phyloP scores from a whole-genome alignment of 345 rosid species.

The Triadica sebifera region DNA sequence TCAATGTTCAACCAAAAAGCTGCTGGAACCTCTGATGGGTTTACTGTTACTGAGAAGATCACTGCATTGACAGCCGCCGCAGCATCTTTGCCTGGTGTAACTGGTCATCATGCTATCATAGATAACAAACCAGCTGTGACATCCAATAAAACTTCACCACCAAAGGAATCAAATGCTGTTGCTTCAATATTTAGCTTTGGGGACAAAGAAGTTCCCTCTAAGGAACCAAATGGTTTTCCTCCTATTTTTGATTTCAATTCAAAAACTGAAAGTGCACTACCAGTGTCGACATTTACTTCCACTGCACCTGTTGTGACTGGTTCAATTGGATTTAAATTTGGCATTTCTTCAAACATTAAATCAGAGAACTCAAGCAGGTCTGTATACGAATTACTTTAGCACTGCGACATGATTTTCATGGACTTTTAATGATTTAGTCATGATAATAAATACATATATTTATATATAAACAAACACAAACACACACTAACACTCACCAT shows the following conservation, averaged over 20 bases:
- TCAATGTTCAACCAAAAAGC: constrained; percentile 34
- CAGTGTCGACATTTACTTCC: constrained; percentile 15
- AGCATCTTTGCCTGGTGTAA: constrained; percentile 27
- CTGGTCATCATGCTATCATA: constrained; percentile 34
- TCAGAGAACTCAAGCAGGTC: constrained; percentile 47
- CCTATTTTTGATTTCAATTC: constrained; percentile 20
- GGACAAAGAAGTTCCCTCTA: constrained; percentile 28
- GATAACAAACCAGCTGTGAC: constrained; percentile 30
- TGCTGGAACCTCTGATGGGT: constrained; percentile 33
- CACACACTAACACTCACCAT: too few species aligned
- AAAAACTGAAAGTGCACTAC: constrained; percentile 26
- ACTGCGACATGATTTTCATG: neutral
- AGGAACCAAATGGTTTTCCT: constrained; percentile 32
- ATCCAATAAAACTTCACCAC: constrained; percentile 24
- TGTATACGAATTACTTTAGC: constrained; percentile 4
- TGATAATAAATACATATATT: neutral
- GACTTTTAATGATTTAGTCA: neutral
- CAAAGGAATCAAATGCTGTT: constrained; percentile 26
- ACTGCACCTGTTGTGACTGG: constrained; percentile 27
- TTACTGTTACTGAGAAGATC: constrained; percentile 37
- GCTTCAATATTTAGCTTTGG: constrained; percentile 29
- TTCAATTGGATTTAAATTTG: constrained; percentile 22
- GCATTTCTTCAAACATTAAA: constrained; percentile 23
- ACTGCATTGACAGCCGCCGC: constrained; percentile 22
- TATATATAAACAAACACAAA: too few species aligned